Percentiles rank a stretch among this genome's conserved stretches.
phyloP scores from a whole-genome alignment of 2,329 filamentous ascomycete genomes.

The Hypoxylon sp. region DNA sequence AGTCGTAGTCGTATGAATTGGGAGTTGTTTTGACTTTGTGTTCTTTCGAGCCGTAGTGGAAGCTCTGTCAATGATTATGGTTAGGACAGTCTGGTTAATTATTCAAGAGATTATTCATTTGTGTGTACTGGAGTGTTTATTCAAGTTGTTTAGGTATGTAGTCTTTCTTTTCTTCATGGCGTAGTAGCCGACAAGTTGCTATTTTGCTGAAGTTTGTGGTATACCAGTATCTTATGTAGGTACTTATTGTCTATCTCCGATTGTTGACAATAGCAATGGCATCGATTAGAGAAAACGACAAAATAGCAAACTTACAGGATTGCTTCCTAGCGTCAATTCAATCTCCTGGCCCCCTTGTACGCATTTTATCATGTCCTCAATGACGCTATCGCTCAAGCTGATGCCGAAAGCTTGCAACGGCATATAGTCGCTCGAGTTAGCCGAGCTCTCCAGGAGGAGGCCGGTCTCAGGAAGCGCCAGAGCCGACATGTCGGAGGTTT shows the following conservation, averaged over 20 bases:
- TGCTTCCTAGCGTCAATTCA: slow-evolving; percentile 68
- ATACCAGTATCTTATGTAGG: slow-evolving; percentile 6
- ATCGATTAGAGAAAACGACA: slow-evolving; percentile 30
- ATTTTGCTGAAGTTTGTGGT: not conserved
- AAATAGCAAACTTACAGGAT: slow-evolving; percentile 66
- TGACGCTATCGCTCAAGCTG: slow-evolving; percentile 68
- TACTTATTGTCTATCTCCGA: slow-evolving; percentile 28
- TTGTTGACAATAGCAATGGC: slow-evolving; percentile 25
- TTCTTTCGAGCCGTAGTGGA: slow-evolving; percentile 66
- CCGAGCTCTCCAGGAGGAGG: slow-evolving; percentile 67
- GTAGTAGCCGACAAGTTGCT: not conserved
- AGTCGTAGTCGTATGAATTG: slow-evolving; percentile 65
- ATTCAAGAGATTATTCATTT: slow-evolving; percentile 15
- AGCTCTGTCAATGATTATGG: slow-evolving; percentile 57
- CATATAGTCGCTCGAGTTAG: slow-evolving; percentile 59
- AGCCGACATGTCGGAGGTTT: slow-evolving; percentile 60
- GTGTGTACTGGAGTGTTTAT: not conserved
- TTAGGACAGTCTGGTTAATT: slow-evolving; percentile 21
- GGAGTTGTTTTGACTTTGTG: slow-evolving; percentile 61
- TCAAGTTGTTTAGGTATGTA: not conserved
- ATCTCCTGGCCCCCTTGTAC: slow-evolving; percentile 69
- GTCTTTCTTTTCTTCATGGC: slow-evolving; percentile 6
- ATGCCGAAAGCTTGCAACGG: slow-evolving; percentile 70
- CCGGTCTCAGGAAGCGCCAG: slow-evolving; percentile 70
- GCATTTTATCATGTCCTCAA: slow-evolving; percentile 73